Conservation (phyloP, 306 rosid species). For the Chamaecrista fasciculata region DNA sequence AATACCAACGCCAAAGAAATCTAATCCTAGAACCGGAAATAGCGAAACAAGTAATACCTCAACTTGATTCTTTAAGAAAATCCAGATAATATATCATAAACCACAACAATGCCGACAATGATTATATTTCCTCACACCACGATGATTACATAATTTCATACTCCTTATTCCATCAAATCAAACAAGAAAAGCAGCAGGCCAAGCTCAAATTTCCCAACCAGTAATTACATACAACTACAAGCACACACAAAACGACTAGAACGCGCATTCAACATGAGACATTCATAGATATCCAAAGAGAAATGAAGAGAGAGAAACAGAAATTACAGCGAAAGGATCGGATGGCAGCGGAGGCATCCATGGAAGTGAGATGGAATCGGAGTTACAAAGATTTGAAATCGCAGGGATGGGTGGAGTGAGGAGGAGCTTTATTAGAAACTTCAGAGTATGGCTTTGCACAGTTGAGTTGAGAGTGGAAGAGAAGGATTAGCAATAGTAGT, state of each 20-base stretch:
- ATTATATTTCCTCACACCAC: neutral
- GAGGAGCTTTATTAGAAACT: no score
- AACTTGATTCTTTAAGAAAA: neutral
- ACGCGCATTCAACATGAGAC: neutral
- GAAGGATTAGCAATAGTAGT: no score
- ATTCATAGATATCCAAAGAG: neutral
- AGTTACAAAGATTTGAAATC: conserved; percentile 22
- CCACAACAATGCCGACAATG: neutral
- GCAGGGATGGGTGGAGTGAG: neutral
- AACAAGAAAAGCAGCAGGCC: neutral
- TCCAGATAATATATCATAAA: neutral
- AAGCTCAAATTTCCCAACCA: neutral
- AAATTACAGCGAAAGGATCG: conserved; percentile 68
- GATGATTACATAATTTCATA: neutral
- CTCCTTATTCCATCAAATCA: conserved; percentile 3
- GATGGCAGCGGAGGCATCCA: conserved; percentile 73
- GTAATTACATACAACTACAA: neutral
- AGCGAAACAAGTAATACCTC: neutral
- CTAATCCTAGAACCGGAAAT: neutral
- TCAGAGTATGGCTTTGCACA: neutral
- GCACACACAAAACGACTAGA: neutral
- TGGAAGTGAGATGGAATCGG: conserved; percentile 34
- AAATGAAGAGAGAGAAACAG: conserved; percentile 26
- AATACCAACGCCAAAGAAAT: neutral
- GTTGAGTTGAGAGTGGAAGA: conserved; percentile 30